These are phyloP conservation scores for Cryptococcus hybrid DNA, from an alignment of 1,284 basidiomycete species.

Conservation along the genomic window DNA sequence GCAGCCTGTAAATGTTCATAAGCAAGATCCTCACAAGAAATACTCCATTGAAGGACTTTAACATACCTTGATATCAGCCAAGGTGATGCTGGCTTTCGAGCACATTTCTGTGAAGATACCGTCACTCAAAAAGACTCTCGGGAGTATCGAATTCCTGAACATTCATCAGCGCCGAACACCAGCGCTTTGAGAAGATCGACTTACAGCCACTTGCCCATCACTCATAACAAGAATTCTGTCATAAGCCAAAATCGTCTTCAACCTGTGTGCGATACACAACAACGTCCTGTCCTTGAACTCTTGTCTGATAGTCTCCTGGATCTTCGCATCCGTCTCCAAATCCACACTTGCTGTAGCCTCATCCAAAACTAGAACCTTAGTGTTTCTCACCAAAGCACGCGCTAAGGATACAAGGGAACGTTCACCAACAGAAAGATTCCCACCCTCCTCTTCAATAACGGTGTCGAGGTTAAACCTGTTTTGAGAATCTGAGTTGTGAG, in stretches of 20 bases:
- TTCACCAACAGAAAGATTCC: constrained; percentile 69
- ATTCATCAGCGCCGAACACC: not conserved
- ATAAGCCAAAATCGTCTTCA: constrained; percentile 76
- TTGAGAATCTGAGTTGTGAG: constrained; percentile 10
- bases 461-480: constrained; percentile 75
- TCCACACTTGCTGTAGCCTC: constrained; percentile 57
- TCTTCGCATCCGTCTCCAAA: constrained; percentile 67
- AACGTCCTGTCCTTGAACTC: constrained; percentile 65
- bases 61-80: constrained; percentile 59
- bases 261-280: constrained; percentile 65
- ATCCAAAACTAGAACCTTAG: constrained; percentile 62
- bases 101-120: constrained; percentile 77
- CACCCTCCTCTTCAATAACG: constrained; percentile 78
- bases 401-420: constrained; percentile 66
- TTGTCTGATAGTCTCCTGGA: constrained; percentile 65
- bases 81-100: constrained; percentile 65
- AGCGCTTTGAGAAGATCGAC: constrained; percentile 5
- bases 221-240: constrained; percentile 71
- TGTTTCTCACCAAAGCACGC: constrained; percentile 59
- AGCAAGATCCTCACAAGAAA: not conserved
- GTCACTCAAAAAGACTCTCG: constrained; percentile 64
- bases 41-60: no score
- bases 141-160: constrained; percentile 74
- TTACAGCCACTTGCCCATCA: constrained; percentile 59
- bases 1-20: not conserved